Conservation (phyloP, 352 stramenopile species). For the Globisporangium orthogonon region DNA sequence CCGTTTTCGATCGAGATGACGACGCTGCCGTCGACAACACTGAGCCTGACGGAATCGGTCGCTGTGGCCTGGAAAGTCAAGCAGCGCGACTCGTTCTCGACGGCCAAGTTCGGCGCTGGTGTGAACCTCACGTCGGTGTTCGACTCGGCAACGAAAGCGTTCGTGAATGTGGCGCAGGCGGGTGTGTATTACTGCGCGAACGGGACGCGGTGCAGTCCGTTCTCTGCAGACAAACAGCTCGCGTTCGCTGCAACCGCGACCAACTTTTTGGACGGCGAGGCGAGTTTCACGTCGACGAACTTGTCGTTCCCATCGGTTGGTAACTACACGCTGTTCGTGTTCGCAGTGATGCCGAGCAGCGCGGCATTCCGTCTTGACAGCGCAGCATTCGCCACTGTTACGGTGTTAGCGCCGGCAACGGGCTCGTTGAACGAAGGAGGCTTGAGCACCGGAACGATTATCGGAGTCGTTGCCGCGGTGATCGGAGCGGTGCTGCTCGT, state of each 20-base stretch:
- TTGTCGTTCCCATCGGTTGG: conserved; percentile 30
- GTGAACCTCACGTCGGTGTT: conserved; percentile 32
- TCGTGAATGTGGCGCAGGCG: conserved; percentile 31
- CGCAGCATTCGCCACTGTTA: conserved; percentile 28
- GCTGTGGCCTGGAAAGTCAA: conserved; percentile 27
- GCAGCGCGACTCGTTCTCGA: conserved; percentile 15
- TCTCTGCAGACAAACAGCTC: conserved; percentile 26
- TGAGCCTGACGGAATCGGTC: conserved; percentile 13
- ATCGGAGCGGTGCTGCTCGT: conserved; percentile 23
- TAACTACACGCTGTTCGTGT: conserved; percentile 41
- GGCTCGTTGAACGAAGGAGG: conserved; percentile 13
- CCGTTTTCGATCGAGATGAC: conserved; percentile 36
- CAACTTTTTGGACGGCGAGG: conserved; percentile 25
- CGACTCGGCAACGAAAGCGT: conserved; percentile 18
- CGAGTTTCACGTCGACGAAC: conserved; percentile 17
- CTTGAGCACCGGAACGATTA: conserved; percentile 20
- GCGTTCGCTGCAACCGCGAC: conserved; percentile 20
- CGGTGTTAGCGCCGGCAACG: conserved; percentile 16
- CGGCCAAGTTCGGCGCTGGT: conserved; percentile 9
- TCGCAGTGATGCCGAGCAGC: conserved; percentile 39
- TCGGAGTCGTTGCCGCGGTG: conserved; percentile 27
- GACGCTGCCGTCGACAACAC: conserved; percentile 17
- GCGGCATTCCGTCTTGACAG: conserved; percentile 34
- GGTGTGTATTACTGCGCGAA: conserved; percentile 40
- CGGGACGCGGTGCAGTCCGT: conserved; percentile 30